Evolutionary conservation across 768 basidiomycete species (phyloP).

Genomic region (Lyophyllum shimeji): DNA sequence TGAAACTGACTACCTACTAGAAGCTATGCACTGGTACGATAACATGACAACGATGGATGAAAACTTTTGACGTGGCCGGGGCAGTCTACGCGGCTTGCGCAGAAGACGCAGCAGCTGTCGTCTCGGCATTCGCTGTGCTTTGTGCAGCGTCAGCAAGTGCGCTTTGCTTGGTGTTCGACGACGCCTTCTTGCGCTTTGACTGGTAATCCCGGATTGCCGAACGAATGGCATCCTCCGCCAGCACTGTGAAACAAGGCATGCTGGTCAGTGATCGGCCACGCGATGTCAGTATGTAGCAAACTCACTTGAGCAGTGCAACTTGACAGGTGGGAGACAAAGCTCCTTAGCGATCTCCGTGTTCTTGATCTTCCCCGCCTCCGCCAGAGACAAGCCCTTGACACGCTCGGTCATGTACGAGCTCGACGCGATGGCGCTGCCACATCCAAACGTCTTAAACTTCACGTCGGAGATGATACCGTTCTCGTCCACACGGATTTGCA

Average conservation of each 20-base stretch:
- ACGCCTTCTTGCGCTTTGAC: slow-evolving; percentile 65
- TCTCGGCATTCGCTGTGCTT: slow-evolving; percentile 50
- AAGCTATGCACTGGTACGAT: slow-evolving; percentile 11
- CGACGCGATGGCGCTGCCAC: slow-evolving; percentile 96
- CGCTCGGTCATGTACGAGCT: slow-evolving; percentile 99
- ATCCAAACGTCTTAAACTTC: slow-evolving; percentile 99
- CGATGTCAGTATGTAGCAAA: slow-evolving; percentile 18
- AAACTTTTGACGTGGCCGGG: not conserved
- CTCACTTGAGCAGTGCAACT: slow-evolving; percentile 91
- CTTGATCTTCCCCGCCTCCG: slow-evolving; percentile 94
- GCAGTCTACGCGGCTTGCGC: slow-evolving; percentile 30
- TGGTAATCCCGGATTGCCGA: slow-evolving; percentile 97
- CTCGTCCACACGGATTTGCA: slow-evolving; percentile 97
- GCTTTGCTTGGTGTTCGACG: slow-evolving; percentile 50
- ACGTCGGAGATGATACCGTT: slow-evolving; percentile 95
- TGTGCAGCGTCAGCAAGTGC: slow-evolving; percentile 74
- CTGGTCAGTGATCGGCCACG: not conserved
- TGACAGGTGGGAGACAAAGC: slow-evolving; percentile 91
- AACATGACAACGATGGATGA: not conserved
- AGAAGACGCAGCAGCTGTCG: slow-evolving; percentile 51
- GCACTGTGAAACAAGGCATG: slow-evolving; percentile 49
- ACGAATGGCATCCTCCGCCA: slow-evolving; percentile 98
- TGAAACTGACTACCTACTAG: slow-evolving; percentile 16
- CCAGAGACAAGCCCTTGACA: slow-evolving; percentile 90
- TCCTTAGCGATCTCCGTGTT: slow-evolving; percentile 99